Base-by-base conservation (phyloP, 2,329 filamentous ascomycete species). In the Fusarium torreyae region DNA sequence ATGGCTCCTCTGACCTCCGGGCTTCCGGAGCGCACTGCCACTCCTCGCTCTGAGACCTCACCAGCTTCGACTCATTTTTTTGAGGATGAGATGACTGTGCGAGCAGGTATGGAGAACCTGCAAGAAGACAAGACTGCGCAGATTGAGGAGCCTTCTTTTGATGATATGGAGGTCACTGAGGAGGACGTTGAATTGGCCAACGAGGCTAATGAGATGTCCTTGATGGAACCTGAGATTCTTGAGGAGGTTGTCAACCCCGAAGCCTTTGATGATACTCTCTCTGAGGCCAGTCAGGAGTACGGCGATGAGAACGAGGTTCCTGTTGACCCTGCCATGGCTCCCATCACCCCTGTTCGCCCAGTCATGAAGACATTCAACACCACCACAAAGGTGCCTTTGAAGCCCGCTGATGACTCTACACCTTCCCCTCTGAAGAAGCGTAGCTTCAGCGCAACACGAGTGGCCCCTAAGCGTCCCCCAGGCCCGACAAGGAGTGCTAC, bases 311-410 rank as follows among this genome's bases (percentile, higher is more conserved):
- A 92, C 75, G 82, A 84, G 31, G 78, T 87, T 11, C 88, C 86
- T 5, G 82, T 87, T 20, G 86, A 89, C 60, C 85, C 85, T 18
- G 80, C 80, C 22, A 77, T 87, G 33, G 64, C 69, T 24, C 87
- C 87, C 2, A 80, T 83, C 9, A 92, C 90, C 2, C 90, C 90
- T 0, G 80, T 85, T 50, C 85, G 87, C 17, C 79, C 81, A 0
- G 73, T 83, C n/a, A 80, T 78, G n/a, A 83, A 84, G 57, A 71
- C 75, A 4, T 87, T 91, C 66, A 88, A 92, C 77, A 94, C 92
- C 0, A 89, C 92, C 1, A 92, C 91, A 26, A 94, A 94, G 79
- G 88, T 94, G 6, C 92, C 92, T 2, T 80, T 94, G 40, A 93
- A 93, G 77, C 83, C 89, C 5, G 89, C 89, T 24, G 91, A 88